Conservation (phyloP, 805 yeast species). For the Jamesozyma rosinii region DNA sequence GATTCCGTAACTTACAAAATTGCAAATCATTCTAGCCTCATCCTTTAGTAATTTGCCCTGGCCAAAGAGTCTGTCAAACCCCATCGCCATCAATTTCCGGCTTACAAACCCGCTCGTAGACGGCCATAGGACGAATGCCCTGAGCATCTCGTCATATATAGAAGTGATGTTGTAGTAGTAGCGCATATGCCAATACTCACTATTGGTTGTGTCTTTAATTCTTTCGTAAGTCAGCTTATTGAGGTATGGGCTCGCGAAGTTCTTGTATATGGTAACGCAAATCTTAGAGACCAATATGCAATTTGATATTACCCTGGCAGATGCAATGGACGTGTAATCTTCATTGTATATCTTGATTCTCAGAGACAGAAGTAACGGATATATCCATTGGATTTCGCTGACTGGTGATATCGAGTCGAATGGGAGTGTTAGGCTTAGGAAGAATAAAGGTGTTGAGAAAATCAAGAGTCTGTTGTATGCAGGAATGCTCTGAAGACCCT, state of each 20-base stretch:
- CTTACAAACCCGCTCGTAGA: constrained; percentile 12
- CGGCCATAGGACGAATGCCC: constrained; percentile 16
- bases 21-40: constrained; percentile 19
- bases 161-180: constrained; percentile 1
- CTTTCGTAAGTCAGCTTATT: background rate
- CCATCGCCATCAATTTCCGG: constrained; percentile 2
- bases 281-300: constrained; percentile 2
- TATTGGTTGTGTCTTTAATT: background rate
- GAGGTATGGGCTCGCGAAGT: background rate
- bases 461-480: constrained; percentile 11
- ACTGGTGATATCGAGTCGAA: background rate
- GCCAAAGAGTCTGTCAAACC: constrained; percentile 1
- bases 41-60: constrained; percentile 9
- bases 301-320: background rate
- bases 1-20: constrained; percentile 20
- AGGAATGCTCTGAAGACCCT: constrained; percentile 18
- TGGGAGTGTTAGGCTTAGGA: constrained; percentile 1
- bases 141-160: constrained; percentile 12
- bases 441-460: constrained; percentile 17
- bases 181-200: background rate
- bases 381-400: constrained; percentile 12
- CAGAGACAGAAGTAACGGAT: constrained; percentile 10
- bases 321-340: background rate
- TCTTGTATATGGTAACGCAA: background rate
- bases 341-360: constrained; percentile 7